Evolutionary conservation across 2,329 filamentous ascomycete species (phyloP).

Genomic region (Niveomyces coronatus): DNA sequence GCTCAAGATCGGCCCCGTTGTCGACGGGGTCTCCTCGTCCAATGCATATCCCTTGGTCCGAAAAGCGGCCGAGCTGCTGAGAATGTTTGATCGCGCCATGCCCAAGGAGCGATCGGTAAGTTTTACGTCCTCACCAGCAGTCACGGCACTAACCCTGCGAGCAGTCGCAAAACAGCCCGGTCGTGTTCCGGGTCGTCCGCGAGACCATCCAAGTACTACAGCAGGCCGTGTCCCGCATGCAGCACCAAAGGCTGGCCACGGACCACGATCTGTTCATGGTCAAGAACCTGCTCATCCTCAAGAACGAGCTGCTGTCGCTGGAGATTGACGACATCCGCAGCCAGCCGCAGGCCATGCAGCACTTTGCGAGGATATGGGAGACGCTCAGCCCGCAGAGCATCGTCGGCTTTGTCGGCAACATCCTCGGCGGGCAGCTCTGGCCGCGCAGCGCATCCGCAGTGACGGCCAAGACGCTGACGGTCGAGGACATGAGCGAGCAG

Average conservation of each 20-base stretch:
- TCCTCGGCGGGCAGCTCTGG: conserved; percentile 47
- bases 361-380: conserved; percentile 56
- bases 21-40: conserved; percentile 40
- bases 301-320: conserved; percentile 90
- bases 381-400: conserved; percentile 47
- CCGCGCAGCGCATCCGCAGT: conserved; percentile 25
- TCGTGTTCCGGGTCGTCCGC: conserved; percentile 66
- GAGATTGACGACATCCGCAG: conserved; percentile 69
- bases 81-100: conserved; percentile 55
- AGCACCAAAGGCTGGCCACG: conserved; percentile 45
- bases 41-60: conserved; percentile 50
- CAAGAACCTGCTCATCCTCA: conserved; percentile 87
- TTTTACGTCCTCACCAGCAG: conserved; percentile 9
- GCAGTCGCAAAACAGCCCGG: conserved; percentile 37
- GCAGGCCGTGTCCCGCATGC: conserved; percentile 62
- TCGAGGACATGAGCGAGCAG: conserved; percentile 54
- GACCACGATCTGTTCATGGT: conserved; percentile 89
- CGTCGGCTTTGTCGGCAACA: conserved; percentile 47
- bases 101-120: conserved; percentile 52
- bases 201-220: conserved; percentile 80
- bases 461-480: conserved; percentile 30
- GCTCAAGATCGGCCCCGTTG: conserved; percentile 39
- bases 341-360: conserved; percentile 39
- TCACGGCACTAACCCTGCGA: conserved; percentile 10
- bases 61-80: conserved; percentile 46